Conservation (phyloP, 768 basidiomycete species). For the Boletus tomentosulus region DNA sequence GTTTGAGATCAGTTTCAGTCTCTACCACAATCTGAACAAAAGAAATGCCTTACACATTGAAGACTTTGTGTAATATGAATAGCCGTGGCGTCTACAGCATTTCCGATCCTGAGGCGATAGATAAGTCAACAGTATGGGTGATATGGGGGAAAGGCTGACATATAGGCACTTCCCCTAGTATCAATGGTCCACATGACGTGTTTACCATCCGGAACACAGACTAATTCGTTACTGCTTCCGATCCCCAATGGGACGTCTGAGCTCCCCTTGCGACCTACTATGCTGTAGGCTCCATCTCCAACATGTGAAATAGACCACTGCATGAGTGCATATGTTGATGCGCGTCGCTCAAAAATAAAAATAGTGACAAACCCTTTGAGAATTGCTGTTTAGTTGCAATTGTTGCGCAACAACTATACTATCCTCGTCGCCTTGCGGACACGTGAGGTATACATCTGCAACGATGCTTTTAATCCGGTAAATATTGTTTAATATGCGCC, state of each 20-base stretch:
- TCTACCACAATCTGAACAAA: background rate
- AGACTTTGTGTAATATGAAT: background rate
- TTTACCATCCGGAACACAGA: background rate
- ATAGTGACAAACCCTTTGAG: background rate
- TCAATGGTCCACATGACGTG: background rate
- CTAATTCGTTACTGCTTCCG: background rate
- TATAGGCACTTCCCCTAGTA: background rate
- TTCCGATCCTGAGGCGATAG: background rate
- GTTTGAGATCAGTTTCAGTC: background rate
- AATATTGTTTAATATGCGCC: too few species aligned
- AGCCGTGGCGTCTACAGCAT: constrained; percentile 2
- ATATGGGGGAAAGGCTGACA: background rate
- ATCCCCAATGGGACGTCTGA: background rate
- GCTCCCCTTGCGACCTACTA: background rate
- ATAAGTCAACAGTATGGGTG: background rate
- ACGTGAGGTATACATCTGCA: too few species aligned
- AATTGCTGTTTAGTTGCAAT: background rate
- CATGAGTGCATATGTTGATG: background rate
- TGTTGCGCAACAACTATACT: background rate
- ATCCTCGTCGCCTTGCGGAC: too few species aligned
- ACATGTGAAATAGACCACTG: background rate
- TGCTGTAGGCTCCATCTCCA: background rate
- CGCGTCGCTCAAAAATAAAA: background rate
- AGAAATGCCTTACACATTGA: background rate
- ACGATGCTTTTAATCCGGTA: too few species aligned